These are phyloP conservation scores for Nigrospora osmanthi DNA, from an alignment of 2,329 filamentous ascomycete genomes.

Conservation along the genomic window DNA sequence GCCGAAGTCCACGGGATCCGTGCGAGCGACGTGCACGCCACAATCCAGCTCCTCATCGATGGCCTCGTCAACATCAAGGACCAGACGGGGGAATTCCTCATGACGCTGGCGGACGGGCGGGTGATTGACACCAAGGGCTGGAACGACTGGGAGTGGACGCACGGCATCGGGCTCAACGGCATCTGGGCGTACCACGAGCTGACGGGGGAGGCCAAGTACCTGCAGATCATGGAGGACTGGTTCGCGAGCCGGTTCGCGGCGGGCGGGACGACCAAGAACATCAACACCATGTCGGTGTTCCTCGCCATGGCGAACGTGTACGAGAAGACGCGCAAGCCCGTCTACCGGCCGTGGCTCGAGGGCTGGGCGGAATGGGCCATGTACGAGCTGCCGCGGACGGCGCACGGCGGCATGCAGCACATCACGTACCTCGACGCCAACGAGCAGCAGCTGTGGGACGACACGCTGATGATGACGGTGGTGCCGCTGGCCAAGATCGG, in stretches of 20 bases:
- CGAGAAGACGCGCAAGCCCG: slow-evolving; percentile 60
- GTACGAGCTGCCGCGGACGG: slow-evolving; percentile 65
- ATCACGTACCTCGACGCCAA: slow-evolving; percentile 66
- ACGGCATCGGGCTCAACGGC: slow-evolving; percentile 72
- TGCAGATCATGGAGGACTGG: slow-evolving; percentile 66
- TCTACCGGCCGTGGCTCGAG: slow-evolving; percentile 71
- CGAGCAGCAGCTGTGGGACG: slow-evolving; percentile 73
- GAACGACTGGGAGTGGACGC: slow-evolving; percentile 79
- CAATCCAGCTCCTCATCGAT: slow-evolving; percentile 60
- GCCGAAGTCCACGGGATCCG: slow-evolving; percentile 35
- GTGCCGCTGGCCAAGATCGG: slow-evolving; percentile 76
- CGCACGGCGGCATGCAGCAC: slow-evolving; percentile 66
- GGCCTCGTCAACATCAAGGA: slow-evolving; percentile 75
- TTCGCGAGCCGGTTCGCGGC: slow-evolving; percentile 60
- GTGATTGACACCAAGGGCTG: slow-evolving; percentile 81
- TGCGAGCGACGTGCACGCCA: slow-evolving; percentile 38
- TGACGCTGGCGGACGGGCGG: slow-evolving; percentile 62
- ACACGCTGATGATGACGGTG: slow-evolving; percentile 84
- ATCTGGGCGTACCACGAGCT: slow-evolving; percentile 76
- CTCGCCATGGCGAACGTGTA: slow-evolving; percentile 72
- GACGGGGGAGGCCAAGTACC: slow-evolving; percentile 51
- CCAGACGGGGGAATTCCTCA: slow-evolving; percentile 64
- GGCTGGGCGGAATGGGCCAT: slow-evolving; percentile 79
- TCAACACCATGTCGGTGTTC: slow-evolving; percentile 78
- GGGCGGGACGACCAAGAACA: slow-evolving; percentile 73